Evolutionary conservation across 2,329 filamentous ascomycete genomes (phyloP), one percentile per base, ranked within the genome.

Genomic region (Aspergillus sp.): DNA sequence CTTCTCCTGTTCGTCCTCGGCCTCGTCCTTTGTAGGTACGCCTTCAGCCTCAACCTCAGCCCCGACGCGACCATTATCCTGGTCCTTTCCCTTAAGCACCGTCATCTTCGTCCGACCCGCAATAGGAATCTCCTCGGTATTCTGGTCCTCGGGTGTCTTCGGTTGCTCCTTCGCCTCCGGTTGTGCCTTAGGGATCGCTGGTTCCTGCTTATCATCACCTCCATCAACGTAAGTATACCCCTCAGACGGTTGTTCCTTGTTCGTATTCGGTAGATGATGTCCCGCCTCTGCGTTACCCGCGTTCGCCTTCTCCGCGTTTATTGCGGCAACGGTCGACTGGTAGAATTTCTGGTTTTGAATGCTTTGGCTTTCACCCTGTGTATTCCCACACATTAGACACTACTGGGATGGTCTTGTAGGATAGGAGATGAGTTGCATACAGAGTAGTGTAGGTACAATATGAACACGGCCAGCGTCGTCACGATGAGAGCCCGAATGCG

Each of bases 361-460:
- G 35, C 68, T 75, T 47, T 69, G 70, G 27, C 71, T 64, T 61
- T 78, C 75, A 59, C 72, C 71, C 77, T 80, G 54, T 19, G 24
- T 19, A 14, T 12, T 50, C 11, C 8, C 27, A n/a, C 33, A 9
- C 3, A 21, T 56, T 51, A 56, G 54, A 14, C 35, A n/a, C 12
- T 14, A n/a, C 12, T 9, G 21, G 11, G 19, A 14, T 27, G 21
- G 9, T 23, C 6, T n/a, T 44, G 23, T 17, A 17, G n/a, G 9
- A 40, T 12, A n/a, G 12, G n/a, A 23, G 21, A 27, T 24, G 27
- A n/a, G 41, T 27, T 41, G 41, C 39, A 58, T 71, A 88, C 85
- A 57, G 87, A 88, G 71, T 91, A 87, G 79, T 93, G 91, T 65
- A 96, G 79, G 55, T 89, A 77, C 46, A 87, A 81, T 64, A 93